A percentile compares a stretch with the other conserved stretches of the same genome.
Evolutionary conservation across 1,284 basidiomycete species (phyloP).

Genomic region (Peniophora sp.): DNA sequence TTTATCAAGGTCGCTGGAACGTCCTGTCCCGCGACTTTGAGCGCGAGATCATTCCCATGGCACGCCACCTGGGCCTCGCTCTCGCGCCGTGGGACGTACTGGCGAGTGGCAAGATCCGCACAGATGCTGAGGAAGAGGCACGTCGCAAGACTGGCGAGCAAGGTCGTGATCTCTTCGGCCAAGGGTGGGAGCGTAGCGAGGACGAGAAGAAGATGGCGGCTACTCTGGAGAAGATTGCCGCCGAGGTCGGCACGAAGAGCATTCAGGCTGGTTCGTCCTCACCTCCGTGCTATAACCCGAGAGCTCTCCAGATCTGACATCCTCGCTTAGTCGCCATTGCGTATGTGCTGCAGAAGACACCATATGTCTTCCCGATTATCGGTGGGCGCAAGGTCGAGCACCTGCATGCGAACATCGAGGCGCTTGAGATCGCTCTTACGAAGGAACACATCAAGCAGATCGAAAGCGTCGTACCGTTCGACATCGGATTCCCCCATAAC

Average conservation of each 20-base stretch:
- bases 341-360: not conserved
- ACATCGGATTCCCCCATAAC: not conserved
- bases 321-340: not conserved
- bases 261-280: slow-evolving; percentile 6
- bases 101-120: not conserved
- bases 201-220: slow-evolving; percentile 18
- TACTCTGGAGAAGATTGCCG: slow-evolving; percentile 12
- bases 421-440: not conserved
- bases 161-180: slow-evolving; percentile 1
- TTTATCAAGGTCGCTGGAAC: slow-evolving; percentile 52
- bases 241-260: slow-evolving; percentile 13
- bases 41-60: slow-evolving; percentile 58
- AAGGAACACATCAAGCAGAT: not conserved
- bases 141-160: not conserved
- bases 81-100: not conserved
- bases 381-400: not conserved
- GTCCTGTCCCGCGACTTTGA: slow-evolving; percentile 44
- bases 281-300: not conserved
- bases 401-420: not conserved
- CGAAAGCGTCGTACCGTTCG: not conserved
- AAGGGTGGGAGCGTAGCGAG: slow-evolving; percentile 22
- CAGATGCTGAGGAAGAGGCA: not conserved
- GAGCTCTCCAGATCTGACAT: no score
- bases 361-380: not conserved
- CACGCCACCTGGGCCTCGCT: slow-evolving; percentile 19